Percentiles rank a stretch among this genome's conserved stretches.
phyloP scores from a whole-genome alignment of 805 yeast genomes.

The Wickerhamiella australiensis region DNA sequence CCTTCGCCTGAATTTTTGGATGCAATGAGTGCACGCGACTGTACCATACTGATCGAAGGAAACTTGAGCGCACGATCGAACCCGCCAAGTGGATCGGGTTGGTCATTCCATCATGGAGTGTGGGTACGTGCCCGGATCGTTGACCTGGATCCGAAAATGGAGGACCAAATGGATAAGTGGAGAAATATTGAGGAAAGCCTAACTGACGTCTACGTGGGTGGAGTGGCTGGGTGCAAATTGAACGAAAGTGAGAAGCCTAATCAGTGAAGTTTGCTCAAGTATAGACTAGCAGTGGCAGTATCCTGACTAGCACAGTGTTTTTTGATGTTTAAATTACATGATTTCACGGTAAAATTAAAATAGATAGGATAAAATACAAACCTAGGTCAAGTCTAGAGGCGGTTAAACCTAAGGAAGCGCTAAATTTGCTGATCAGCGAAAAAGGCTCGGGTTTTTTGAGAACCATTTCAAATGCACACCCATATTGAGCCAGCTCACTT shows the following conservation, averaged over 20 bases:
- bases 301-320: too few species aligned
- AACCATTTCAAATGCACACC: too few species aligned
- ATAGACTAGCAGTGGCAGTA: too few species aligned
- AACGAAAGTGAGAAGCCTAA: background rate
- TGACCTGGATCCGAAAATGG: slow-evolving; percentile 41
- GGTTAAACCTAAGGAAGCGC: too few species aligned
- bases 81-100: slow-evolving; percentile 20
- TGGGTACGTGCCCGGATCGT: slow-evolving; percentile 34
- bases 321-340: too few species aligned
- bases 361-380: too few species aligned
- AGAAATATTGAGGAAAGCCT: slow-evolving; percentile 30
- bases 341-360: too few species aligned
- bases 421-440: too few species aligned
- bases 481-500: too few species aligned
- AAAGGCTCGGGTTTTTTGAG: too few species aligned
- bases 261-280: too few species aligned
- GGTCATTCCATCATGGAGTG: slow-evolving; percentile 14
- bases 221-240: slow-evolving; percentile 1
- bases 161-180: slow-evolving; percentile 40
- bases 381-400: too few species aligned
- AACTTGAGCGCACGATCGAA: background rate
- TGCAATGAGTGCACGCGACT: slow-evolving; percentile 48
- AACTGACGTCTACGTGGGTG: slow-evolving; percentile 11
- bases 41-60: slow-evolving; percentile 38
- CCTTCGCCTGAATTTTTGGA: slow-evolving; percentile 29